Percentiles rank a stretch among this genome's conserved stretches.
Evolutionary conservation across 2,329 filamentous ascomycete species (phyloP).

Genomic region (Neofusicoccum kwambonambiense): DNA sequence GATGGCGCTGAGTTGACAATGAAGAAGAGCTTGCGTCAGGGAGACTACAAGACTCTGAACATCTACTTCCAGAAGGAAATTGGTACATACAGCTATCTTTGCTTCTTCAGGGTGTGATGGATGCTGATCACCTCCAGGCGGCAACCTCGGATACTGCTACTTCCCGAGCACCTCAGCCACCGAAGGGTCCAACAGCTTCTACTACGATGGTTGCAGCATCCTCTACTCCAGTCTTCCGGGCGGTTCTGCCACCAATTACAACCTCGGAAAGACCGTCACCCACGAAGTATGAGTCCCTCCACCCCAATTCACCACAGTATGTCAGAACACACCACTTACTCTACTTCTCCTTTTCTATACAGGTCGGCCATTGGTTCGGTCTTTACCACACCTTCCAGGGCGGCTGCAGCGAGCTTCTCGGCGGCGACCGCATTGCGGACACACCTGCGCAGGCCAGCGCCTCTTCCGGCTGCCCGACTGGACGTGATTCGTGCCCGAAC

Average conservation of each 20-base stretch:
- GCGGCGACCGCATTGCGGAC: neutral
- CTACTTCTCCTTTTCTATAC: neutral
- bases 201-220: constrained; percentile 30
- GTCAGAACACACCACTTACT: neutral
- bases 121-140: constrained; percentile 25
- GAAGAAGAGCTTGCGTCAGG: constrained; percentile 54
- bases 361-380: constrained; percentile 50
- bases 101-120: too few relatives aligned
- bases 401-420: constrained; percentile 37
- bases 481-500: constrained; percentile 29
- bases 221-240: neutral
- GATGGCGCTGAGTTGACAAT: constrained; percentile 45
- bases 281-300: constrained; percentile 29
- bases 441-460: constrained; percentile 27
- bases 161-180: neutral
- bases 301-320: neutral
- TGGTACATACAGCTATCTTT: too few relatives aligned
- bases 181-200: neutral
- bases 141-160: constrained; percentile 41
- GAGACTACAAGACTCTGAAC: constrained; percentile 56
- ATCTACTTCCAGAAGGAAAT: constrained; percentile 59
- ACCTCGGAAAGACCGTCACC: constrained; percentile 46
- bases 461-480: constrained; percentile 26
- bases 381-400: constrained; percentile 49
- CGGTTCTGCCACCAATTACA: constrained; percentile 41